Evolutionary conservation across 768 basidiomycete genomes (phyloP).

Genomic region (Pleurotus djamor): DNA sequence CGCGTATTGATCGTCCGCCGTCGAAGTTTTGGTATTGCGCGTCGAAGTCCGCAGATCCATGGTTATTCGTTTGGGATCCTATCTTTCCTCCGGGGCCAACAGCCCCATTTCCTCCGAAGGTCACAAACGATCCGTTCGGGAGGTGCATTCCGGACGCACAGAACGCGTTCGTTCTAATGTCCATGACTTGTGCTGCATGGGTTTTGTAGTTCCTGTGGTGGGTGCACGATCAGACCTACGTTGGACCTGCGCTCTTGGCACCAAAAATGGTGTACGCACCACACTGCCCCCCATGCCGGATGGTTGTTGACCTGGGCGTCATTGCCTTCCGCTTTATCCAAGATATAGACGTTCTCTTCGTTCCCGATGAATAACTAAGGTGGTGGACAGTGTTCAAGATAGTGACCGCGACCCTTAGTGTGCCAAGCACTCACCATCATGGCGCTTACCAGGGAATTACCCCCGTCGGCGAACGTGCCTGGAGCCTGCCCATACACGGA

Average conservation of each 20-base stretch:
- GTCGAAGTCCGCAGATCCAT: conserved; percentile 53
- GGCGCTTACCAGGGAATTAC: conserved; percentile 31
- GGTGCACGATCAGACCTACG: background rate
- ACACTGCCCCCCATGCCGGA: conserved; percentile 42
- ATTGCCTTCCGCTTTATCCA: conserved; percentile 82
- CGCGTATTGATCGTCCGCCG: conserved; percentile 76
- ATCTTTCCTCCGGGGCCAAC: conserved; percentile 63
- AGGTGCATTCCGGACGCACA: conserved; percentile 86
- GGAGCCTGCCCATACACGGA: conserved; percentile 9
- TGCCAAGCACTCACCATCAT: conserved; percentile 30
- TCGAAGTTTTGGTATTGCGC: conserved; percentile 77
- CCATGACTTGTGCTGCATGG: conserved; percentile 61
- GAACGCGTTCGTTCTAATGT: conserved; percentile 71
- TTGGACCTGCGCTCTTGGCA: background rate
- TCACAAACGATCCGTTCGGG: conserved; percentile 72
- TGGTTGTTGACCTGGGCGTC: conserved; percentile 52
- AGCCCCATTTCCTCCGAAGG: conserved; percentile 83
- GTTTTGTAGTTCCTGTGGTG: conserved; percentile 56
- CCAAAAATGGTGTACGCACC: background rate
- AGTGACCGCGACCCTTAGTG: background rate
- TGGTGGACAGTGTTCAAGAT: background rate
- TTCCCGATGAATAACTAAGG: conserved; percentile 67
- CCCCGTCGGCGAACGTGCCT: conserved; percentile 33
- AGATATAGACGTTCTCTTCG: conserved; percentile 67
- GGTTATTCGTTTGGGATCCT: conserved; percentile 46